phyloP scores from a whole-genome alignment of 768 basidiomycete species.

The Lentinula raphanica region DNA sequence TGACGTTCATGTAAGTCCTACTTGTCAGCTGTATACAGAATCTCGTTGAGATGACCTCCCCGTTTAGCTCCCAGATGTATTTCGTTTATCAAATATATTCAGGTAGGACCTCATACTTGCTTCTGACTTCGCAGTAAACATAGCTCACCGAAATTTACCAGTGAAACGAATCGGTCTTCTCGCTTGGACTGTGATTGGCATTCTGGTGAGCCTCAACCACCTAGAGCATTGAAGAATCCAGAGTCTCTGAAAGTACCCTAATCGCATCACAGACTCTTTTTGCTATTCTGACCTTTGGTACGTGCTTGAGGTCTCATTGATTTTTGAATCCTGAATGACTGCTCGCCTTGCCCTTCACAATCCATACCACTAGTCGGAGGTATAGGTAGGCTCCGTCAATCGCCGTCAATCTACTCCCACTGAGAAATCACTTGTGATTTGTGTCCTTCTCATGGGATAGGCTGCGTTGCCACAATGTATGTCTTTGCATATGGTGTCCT shows the following conservation, averaged over 20 bases:
- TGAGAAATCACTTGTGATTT: not conserved
- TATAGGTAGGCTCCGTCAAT: slow-evolving; percentile 18
- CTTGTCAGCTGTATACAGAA: no score
- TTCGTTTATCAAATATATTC: slow-evolving; percentile 37
- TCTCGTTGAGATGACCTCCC: not conserved
- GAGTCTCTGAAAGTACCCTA: not conserved
- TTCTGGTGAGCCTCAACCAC: slow-evolving; percentile 4
- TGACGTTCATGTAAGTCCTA: slow-evolving; percentile 31
- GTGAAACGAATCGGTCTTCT: not conserved
- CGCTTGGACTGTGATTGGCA: not conserved
- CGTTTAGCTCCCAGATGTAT: slow-evolving; percentile 36
- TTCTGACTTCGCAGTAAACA: no score
- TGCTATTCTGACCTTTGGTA: slow-evolving; percentile 27
- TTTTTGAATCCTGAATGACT: no score
- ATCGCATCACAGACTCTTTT: slow-evolving; percentile 16
- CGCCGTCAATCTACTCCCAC: not conserved
- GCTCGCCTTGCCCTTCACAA: no score
- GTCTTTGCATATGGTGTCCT: slow-evolving; percentile 28
- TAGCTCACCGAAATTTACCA: no score
- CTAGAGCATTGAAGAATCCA: no score
- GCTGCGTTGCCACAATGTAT: slow-evolving; percentile 31
- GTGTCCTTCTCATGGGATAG: slow-evolving; percentile 10
- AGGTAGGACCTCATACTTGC: slow-evolving; percentile 16
- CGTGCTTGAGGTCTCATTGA: no score
- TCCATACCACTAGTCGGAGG: no score